Percentiles rank a stretch among this genome's conserved stretches.
phyloP scores from a whole-genome alignment of 805 yeast genomes.

The Candida michaelii region DNA sequence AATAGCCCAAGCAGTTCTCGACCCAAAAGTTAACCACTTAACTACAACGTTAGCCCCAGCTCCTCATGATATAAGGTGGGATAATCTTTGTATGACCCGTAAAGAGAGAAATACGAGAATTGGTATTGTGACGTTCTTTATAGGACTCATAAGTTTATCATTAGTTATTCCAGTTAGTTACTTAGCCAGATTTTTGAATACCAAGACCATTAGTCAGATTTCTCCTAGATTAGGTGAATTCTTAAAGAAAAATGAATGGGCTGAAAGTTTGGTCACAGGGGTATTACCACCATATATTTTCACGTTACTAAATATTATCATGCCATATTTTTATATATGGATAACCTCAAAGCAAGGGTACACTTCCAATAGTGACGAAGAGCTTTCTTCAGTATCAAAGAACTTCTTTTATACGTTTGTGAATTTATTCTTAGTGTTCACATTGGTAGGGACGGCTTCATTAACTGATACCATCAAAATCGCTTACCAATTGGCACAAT shows the following conservation, averaged over 20 bases:
- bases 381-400: slow-evolving; percentile 82
- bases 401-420: slow-evolving; percentile 94
- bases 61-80: slow-evolving; percentile 94
- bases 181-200: slow-evolving; percentile 77
- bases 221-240: slow-evolving; percentile 81
- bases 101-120: slow-evolving; percentile 65
- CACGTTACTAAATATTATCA: slow-evolving; percentile 75
- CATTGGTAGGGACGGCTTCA: slow-evolving; percentile 90
- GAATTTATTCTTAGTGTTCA: slow-evolving; percentile 88
- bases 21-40: slow-evolving; percentile 81
- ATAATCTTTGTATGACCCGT: slow-evolving; percentile 78
- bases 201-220: slow-evolving; percentile 71
- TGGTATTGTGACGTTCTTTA: slow-evolving; percentile 62
- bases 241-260: slow-evolving; percentile 65
- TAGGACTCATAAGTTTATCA: slow-evolving; percentile 67
- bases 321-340: slow-evolving; percentile 86
- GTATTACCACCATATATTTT: slow-evolving; percentile 88
- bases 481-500: slow-evolving; percentile 82
- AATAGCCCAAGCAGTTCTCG: slow-evolving; percentile 93
- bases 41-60: slow-evolving; percentile 90
- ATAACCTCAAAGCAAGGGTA: slow-evolving; percentile 83
- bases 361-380: slow-evolving; percentile 90
- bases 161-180: slow-evolving; percentile 83
- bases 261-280: slow-evolving; percentile 79
- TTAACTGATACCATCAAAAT: slow-evolving; percentile 86